Base-by-base conservation (phyloP, 116 monocot genomes). In the Phalaenopsis hybrid region DNA sequence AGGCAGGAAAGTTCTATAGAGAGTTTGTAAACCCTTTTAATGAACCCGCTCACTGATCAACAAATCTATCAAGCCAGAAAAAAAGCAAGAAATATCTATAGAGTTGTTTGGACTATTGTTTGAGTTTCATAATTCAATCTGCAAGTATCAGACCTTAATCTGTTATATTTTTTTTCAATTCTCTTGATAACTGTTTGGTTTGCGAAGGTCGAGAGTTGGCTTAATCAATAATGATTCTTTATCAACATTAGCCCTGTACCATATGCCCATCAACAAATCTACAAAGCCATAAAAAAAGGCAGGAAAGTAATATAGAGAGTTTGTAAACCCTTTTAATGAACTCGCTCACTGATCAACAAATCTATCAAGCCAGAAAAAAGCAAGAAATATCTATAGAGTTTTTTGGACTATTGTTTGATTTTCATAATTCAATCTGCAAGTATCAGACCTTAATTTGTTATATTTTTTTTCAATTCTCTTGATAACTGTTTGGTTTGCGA, bases 151-250 rank as follows among this genome's bases (percentile, higher is more conserved):
- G 17, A 1, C 6, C 74, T 16, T 68, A 68, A 37, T 55, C 6
- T 75, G 2, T 20, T 45, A 45, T 75, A 46, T 46, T 0, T 65
- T 37, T n/a, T 75, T 44, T 18, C 55, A 75, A 33, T 67, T 10
- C 41, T 52, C 41, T 68, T 44, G 43, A 10, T 21, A 70, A 28
- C 34, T 43, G 46, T 50, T 55, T 67, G 17, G 4, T 87, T 73
- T n/a, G 75, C 59, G 6, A 75, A 99, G 99, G 95, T 99, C 75
- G 83, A 90, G 83, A 79, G 79, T 18, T 99, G 95, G 99, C 84
- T 99, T 23, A 90, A 90, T 86, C 90, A 92, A 99, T 83, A 95
- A 84, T 81, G 83, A 94, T 44, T 74, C 91, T 84, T 92, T 92
- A 83, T 91, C 91, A 63, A 99, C 92, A 16, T 81, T 99, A 55